Evolutionary conservation across 441 rosid genomes (phyloP), one percentile per base, ranked within the genome.

Genomic region (Mallotus repandus): DNA sequence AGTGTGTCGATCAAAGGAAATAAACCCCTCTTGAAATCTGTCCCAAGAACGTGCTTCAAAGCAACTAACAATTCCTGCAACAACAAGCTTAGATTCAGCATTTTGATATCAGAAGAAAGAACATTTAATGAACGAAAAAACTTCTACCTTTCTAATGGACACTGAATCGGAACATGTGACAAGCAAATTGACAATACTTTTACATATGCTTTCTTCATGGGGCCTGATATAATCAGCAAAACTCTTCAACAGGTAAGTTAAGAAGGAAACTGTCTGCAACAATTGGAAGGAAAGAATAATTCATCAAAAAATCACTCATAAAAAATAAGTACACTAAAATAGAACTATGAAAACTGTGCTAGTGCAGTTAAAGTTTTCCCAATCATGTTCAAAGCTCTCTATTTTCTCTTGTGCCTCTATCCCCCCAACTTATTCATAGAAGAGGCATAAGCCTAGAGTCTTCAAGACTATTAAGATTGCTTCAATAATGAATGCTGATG

Each of bases 11-110:
- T 92, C 80, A 92, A 84, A 64, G 98, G 99, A 87, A 93, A 93
- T 81, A 96, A 89, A 71, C 99, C 99, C 84, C 95, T 88, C 89
- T 93, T 93, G 84, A 93, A 96, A 86, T 96, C 99, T 59, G 99
- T 96, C 71, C 98, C 98, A 59, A 96, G 88, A 66, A 96, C 98
- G 87, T 96, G 99, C 83, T 96, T 96, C 63, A 96, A 81, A 56
- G 99, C 94, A 70, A 96, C 97, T 66, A 96, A 82, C 74, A 96
- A 81, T 80, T 96, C 99, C 98, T 96, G 92, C 85, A 88, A 69
- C 70, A 79, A 78, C 69, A 74, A 9, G 70, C 76, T 71, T 61
- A 55, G 29, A 76, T 41, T 56, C 69, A 81, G 57, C 58, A 48
- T 29, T 68, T 66, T 73, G 61, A 74, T 60, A 32, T 72, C 66